Evolutionary conservation across 2,329 filamentous ascomycete species (phyloP), one percentile per base, ranked within the genome.

Genomic region (Scolecobasidium constrictum): DNA sequence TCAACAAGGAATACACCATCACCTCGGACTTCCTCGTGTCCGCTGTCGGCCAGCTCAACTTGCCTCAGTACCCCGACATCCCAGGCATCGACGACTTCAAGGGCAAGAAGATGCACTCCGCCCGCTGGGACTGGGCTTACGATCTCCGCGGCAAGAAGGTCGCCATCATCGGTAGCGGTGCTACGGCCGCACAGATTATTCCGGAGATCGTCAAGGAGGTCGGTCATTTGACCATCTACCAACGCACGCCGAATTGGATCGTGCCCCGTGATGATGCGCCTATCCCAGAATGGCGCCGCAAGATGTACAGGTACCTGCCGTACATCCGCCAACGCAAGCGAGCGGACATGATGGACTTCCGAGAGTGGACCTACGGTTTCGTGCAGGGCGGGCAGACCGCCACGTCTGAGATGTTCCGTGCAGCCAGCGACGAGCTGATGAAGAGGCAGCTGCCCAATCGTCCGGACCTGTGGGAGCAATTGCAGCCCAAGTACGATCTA

Each of bases 101-200:
- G 33, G 71, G 72, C 3, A 74, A 72, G 55, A 58, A 66, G 43
- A 74, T 71, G 63, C 74, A 78, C 47, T 71, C 68, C 3, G 72
- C 73, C 4, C 55, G 73, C n/a, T 78, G 74, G 73, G 73, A 78
- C 46, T 76, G 72, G 71, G 71, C 63, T 35, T 75, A 74, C 47
- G 64, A 69, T 39, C 50, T 75, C n/a, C 54, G 58, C 21, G 70
- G 63, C 6, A 77, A 77, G 59, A 67, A 65, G 40, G 66, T 78
- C 33, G 75, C 68, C 1, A 56, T 79, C n/a, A 69, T 80, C 28
- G 75, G 76, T 3, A 78, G 75, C 52, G 73, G 39, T 5, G 73
- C 73, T 26, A 77, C 73, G 0, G 72, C 73, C 2, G 68, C 66
- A 2, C 75, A 78, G 47, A 76, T 78, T 47, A 62, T 76, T 21